Base-by-base conservation (phyloP, 2,329 filamentous ascomycete genomes). In the Pseudogymnoascus sp. region DNA sequence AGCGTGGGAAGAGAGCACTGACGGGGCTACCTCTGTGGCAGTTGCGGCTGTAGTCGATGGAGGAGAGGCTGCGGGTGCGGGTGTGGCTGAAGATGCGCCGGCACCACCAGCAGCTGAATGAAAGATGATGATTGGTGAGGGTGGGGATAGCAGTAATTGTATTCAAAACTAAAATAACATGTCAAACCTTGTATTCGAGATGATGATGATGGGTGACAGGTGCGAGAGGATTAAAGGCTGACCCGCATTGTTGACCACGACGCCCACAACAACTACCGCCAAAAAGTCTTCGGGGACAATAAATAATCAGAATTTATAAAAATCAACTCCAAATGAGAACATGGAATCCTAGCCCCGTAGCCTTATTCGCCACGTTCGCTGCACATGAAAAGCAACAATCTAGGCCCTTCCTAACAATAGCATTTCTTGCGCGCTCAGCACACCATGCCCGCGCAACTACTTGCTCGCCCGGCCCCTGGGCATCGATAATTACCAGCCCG, bases 1-100 rank as follows among this genome's bases (percentile, higher is more conserved):
- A 64, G 77, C 74, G 38, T 81, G 81, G 68, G 72, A 74, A 58
- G 68, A 63, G 59, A 31, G n/a, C 5, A 10, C 29, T 5, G 29
- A 55, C 5, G 48, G 29, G 9, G 48, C 48, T 21, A 3, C 44
- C 4, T 13, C 29, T 6, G 48, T 4, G 9, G n/a, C 8, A 13
- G 48, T 35, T 33, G 5, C 48, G 3, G 48, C 1, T 6, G 29
- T 2, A 33, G 48, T 55, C 8, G 25, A 10, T n/a, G 29, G 35
- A 33, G 35, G n/a, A 33, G 29, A 55, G 48, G 27, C n/a, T 17
- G 29, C 8, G 5, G n/a, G 2, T 21, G 27, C 15, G 29, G 35
- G 15, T 55, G 48, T 21, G 21, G 7, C 29, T 33, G 48, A 55
- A 33, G 48, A 35, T 17, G 48, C 9, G 29, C 48, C 29, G 5